A percentile compares a stretch with the other conserved stretches of the same genome.
Conservation (phyloP, 495 filamentous ascomycete genomes). For the Neurospora sp. region DNA sequence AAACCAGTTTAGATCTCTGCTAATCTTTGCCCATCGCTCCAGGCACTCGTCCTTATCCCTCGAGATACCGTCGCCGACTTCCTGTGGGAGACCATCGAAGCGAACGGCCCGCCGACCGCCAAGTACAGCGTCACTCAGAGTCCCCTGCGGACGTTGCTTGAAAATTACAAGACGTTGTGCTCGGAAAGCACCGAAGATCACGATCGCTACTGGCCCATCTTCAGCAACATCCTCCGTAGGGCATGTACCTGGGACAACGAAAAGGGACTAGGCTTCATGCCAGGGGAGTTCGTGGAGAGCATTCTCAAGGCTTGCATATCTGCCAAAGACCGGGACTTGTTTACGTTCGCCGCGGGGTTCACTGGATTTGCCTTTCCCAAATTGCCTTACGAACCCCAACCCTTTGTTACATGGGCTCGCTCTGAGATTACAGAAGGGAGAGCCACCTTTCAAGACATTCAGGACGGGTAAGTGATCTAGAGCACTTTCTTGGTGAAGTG, state of each 20-base stretch:
- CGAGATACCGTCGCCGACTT: slow-evolving; percentile 14
- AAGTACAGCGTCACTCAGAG: neutral
- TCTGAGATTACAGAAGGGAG: neutral
- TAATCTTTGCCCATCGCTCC: neutral
- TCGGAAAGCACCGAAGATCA: neutral
- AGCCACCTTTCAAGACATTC: neutral
- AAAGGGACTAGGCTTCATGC: slow-evolving; percentile 5
- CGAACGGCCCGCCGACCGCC: neutral
- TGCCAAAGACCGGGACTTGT: slow-evolving; percentile 8
- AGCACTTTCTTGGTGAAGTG: too few species aligned
- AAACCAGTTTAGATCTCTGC: too few species aligned
- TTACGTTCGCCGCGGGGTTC: slow-evolving; percentile 3
- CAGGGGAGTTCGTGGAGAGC: neutral
- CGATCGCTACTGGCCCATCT: slow-evolving; percentile 2
- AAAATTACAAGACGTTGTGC: neutral
- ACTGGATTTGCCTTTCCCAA: too few species aligned
- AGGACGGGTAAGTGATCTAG: neutral
- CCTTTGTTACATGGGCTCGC: slow-evolving; percentile 8
- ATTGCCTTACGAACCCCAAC: neutral
- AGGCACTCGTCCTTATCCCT: slow-evolving; percentile 12
- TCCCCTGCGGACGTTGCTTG: neutral
- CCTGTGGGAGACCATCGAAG: slow-evolving; percentile 1
- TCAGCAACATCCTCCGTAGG: slow-evolving; percentile 6
- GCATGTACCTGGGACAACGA: slow-evolving; percentile 3
- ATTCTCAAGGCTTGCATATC: slow-evolving; percentile 4